These are phyloP conservation scores for Moesziomyces antarcticus DNA, from an alignment of 1,284 basidiomycete species.

Conservation along the genomic window DNA sequence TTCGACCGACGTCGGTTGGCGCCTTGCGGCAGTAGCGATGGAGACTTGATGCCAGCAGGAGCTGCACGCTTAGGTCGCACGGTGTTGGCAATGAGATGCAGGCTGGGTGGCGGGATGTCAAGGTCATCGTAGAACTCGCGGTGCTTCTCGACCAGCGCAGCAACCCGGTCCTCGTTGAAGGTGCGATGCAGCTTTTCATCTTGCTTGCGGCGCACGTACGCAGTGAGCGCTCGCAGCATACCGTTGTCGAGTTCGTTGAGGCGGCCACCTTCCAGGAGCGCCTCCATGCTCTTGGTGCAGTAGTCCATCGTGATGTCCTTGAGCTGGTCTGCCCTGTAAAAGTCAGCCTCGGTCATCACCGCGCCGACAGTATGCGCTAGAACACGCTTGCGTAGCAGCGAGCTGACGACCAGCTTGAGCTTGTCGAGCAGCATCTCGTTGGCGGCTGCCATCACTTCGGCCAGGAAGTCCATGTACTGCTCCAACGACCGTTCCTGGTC, in stretches of 20 bases:
- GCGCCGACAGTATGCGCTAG: constrained; percentile 83
- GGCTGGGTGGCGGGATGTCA: constrained; percentile 77
- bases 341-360: constrained; percentile 83
- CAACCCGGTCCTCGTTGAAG: constrained; percentile 74
- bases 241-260: constrained; percentile 78
- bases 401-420: constrained; percentile 84
- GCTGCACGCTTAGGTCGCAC: constrained; percentile 48
- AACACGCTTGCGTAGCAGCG: constrained; percentile 71
- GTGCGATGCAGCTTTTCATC: constrained; percentile 76
- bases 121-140: constrained; percentile 81
- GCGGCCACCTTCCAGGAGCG: constrained; percentile 82
- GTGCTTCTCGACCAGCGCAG: constrained; percentile 76
- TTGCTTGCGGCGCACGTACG: constrained; percentile 76
- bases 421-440: constrained; percentile 89
- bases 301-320: constrained; percentile 82
- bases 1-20: constrained; percentile 68
- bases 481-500: constrained; percentile 73
- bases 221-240: constrained; percentile 77
- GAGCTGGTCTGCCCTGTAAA: constrained; percentile 80
- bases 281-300: constrained; percentile 85
- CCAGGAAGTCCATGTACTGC: constrained; percentile 85
- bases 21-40: constrained; percentile 46
- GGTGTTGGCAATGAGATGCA: constrained; percentile 65
- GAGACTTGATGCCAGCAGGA: constrained; percentile 41
- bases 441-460: constrained; percentile 85